Evolutionary conservation across 352 stramenopile genomes (phyloP), one percentile per base, ranked within the genome.

Genomic region (Globisporangium perplexum): DNA sequence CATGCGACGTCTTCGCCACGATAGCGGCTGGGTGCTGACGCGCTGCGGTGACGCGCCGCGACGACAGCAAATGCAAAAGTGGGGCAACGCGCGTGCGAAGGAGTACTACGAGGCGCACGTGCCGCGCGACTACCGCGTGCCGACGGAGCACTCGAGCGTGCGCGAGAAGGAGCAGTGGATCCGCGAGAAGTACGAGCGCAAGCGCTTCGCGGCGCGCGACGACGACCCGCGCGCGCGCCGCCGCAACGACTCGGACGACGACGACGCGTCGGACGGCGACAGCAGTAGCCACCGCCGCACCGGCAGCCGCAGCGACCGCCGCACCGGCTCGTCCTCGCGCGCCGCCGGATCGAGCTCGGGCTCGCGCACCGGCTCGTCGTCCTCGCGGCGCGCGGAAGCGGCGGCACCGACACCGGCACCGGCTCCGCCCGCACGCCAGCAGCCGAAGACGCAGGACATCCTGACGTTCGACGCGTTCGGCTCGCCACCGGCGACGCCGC

Each of bases 141-240:
- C 83, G 26, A 92, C 74, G 53, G 83, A 94, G 39, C 83, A 94
- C 49, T 85, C 78, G 48, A 71, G 61, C 6, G 83, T 92, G 47
- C 73, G 87, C n/a, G 87, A 96, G 35, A 90, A 93, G 51, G 87
- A 96, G 65, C 83, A 86, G 62, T 96, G 87, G 87, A 96, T 96
- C 60, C 70, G 87, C 38, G 85, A 95, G 43, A 96, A 96, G 65
- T 96, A 95, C 67, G 87, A 96, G 57, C 78, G 85, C 44, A 90
- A 90, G 67, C 72, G 79, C 24, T 96, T 90, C 56, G 60, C 82
- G 8, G 61, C 55, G n/a, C 73, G 63, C n/a, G 65, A 77, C 24
- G 76, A 88, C 5, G 55, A 57, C 1, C 66, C 63, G 0, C 59
- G 66, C 47, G 73, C 75, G 53, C 75, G 82, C 46, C 59, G 74